phyloP scores from a whole-genome alignment of 2,329 filamentous ascomycete species.

The Sclerotinia spermophila region DNA sequence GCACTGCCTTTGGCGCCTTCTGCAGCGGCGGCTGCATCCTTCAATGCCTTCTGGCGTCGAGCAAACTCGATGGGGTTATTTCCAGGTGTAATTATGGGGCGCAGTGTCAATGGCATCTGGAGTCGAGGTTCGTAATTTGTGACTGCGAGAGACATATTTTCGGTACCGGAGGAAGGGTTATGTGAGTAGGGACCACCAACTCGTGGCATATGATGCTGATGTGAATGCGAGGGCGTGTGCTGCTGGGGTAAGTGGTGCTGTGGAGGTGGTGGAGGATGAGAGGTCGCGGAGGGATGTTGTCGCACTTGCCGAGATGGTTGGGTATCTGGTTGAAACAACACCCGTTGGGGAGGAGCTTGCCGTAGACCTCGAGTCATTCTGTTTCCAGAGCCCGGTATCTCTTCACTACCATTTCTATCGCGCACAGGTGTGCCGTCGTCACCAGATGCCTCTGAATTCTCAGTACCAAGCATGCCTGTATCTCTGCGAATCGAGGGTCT shows the following conservation, averaged over 20 bases:
- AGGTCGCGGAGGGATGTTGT: conserved; percentile 52
- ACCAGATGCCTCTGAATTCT: conserved; percentile 57
- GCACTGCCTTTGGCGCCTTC: conserved; percentile 40
- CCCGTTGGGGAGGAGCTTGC: conserved; percentile 79
- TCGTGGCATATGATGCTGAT: conserved; percentile 33
- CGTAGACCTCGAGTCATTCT: conserved; percentile 64
- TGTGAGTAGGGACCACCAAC: conserved; percentile 43
- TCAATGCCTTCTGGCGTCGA: conserved; percentile 49
- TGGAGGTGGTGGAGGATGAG: conserved; percentile 31
- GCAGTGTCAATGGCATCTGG: conserved; percentile 61
- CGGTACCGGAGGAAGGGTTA: conserved; percentile 52
- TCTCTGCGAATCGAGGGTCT: conserved; percentile 44
- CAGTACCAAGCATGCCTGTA: conserved; percentile 45
- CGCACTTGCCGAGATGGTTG: conserved; percentile 61
- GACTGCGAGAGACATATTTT: conserved; percentile 57
- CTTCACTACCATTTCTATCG: conserved; percentile 48
- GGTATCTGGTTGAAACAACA: conserved; percentile 81
- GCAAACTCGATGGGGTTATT: conserved; percentile 69
- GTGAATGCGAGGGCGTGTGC: conserved; percentile 26
- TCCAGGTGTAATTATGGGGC: conserved; percentile 70
- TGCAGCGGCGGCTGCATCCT: conserved; percentile 39
- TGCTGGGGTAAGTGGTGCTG: conserved; percentile 26
- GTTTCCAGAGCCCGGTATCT: conserved; percentile 50
- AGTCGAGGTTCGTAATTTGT: conserved; percentile 67
- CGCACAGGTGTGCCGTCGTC: conserved; percentile 57